phyloP scores from a whole-genome alignment of 352 stramenopile species.

The Bremia lactucae region DNA sequence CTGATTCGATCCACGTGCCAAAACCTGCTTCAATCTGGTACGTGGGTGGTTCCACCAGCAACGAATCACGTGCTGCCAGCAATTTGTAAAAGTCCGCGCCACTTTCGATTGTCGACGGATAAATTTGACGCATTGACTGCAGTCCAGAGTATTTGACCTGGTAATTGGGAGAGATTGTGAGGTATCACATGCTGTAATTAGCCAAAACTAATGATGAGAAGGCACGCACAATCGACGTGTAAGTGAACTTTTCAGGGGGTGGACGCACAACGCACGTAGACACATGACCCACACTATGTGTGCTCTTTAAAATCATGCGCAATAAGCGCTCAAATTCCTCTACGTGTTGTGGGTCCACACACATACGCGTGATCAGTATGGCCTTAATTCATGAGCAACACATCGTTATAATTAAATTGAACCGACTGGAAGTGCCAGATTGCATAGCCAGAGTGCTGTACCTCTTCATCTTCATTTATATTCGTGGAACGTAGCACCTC shows the following conservation, averaged over 20 bases:
- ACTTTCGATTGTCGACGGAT: slow-evolving; percentile 47
- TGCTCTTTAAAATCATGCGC: slow-evolving; percentile 73
- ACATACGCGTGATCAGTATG: slow-evolving; percentile 78
- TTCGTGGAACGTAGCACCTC: slow-evolving; percentile 66
- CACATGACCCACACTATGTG: slow-evolving; percentile 65
- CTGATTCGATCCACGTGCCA: slow-evolving; percentile 73
- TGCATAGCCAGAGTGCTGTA: slow-evolving; percentile 17
- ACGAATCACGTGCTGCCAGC: slow-evolving; percentile 56
- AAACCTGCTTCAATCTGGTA: slow-evolving; percentile 82
- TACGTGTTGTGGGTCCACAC: slow-evolving; percentile 55
- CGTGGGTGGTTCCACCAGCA: slow-evolving; percentile 63
- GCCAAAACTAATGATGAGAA: neutral
- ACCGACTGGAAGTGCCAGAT: neutral
- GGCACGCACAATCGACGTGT: slow-evolving; percentile 68
- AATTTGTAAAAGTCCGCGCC: slow-evolving; percentile 75
- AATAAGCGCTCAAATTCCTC: slow-evolving; percentile 73
- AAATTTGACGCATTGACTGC: slow-evolving; percentile 64
- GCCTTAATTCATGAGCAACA: slow-evolving; percentile 23
- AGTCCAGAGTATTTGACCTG: slow-evolving; percentile 77
- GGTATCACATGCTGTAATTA: slow-evolving; percentile 1
- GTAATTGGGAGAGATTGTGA: slow-evolving; percentile 1
- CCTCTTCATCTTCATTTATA: slow-evolving; percentile 72
- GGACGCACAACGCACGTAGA: slow-evolving; percentile 76
- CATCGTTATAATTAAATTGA: neutral
- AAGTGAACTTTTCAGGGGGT: slow-evolving; percentile 58